phyloP scores from a whole-genome alignment of 148 eudicot genomes.

The Dysphania ambrosioides region DNA sequence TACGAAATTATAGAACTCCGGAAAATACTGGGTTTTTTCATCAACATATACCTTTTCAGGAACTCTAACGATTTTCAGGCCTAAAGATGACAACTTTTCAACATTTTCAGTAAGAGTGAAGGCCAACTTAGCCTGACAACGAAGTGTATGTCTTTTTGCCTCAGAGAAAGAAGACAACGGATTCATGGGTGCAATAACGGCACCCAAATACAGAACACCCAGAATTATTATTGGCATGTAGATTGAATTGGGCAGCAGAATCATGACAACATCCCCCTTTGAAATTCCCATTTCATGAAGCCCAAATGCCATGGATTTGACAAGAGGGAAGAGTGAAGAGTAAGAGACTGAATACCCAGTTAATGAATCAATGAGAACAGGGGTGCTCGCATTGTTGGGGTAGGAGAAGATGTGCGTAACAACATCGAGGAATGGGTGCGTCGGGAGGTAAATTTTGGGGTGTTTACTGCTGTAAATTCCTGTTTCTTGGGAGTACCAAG shows the following conservation, averaged over 20 bases:
- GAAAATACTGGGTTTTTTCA: conserved; percentile 1
- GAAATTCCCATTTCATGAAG: conserved; percentile 57
- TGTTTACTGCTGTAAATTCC: conserved; percentile 69
- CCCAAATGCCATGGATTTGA: conserved; percentile 62
- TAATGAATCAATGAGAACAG: conserved; percentile 58
- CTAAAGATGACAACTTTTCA: conserved; percentile 32
- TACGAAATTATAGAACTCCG: conserved; percentile 42
- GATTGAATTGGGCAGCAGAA: conserved; percentile 68
- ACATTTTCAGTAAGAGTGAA: conserved; percentile 38
- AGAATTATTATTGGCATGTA: conserved; percentile 58
- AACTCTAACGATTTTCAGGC: conserved; percentile 44
- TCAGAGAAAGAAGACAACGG: conserved; percentile 61
- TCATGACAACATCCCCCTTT: conserved; percentile 72
- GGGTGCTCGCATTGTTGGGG: conserved; percentile 35
- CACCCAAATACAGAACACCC: conserved; percentile 67
- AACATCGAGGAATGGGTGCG: conserved; percentile 61
- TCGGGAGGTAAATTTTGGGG: conserved; percentile 47
- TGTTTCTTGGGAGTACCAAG: conserved; percentile 51
- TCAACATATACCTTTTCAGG: conserved; percentile 33
- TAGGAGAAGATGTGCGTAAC: conserved; percentile 72
- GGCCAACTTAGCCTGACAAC: conserved; percentile 33
- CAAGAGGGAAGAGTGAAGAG: conserved; percentile 42
- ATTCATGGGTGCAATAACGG: conserved; percentile 68
- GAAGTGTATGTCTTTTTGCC: conserved; percentile 58
- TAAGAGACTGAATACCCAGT: conserved; percentile 60